Base-by-base conservation (phyloP, 23 red algal genomes). In the Gracilariopsis chorda region DNA sequence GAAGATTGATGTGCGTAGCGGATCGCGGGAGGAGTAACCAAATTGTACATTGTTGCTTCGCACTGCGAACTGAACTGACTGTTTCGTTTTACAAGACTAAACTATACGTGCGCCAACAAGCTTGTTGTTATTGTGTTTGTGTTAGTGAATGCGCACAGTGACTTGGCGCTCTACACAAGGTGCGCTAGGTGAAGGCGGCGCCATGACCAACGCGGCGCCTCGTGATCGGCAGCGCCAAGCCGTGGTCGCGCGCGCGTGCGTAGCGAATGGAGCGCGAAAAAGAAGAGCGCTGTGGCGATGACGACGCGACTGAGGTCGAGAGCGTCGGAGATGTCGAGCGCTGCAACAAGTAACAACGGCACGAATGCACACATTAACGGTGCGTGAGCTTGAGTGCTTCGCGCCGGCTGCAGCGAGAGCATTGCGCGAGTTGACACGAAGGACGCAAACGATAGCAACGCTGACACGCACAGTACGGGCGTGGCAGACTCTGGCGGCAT, bases 1-100 rank as follows among this genome's bases (percentile, higher is more conserved):
- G 42, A 88, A 88, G 39, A 27, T 61, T 73, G 37, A 28, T 29
- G 32, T 74, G 61, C 35, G 23, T 2, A 75, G 48, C 39, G 30
- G 29, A 28, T 74, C 67, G 42, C 45, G 61, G 21, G 83, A 88
- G 53, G 83, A 88, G 51, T 72, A 73, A 57, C 41, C 28, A 42
- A 10, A n/a, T n/a, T n/a, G n/a, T n/a, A n/a, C n/a, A n/a, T n/a
- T n/a, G n/a, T n/a, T n/a, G n/a, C n/a, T n/a, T n/a, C n/a, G 20
- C 33, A 13, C 21, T 70, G 21, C 24, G 24, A 10, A 17, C 43
- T 48, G n/a, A 48, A 37, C 12, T 17, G 45, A 45, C 6, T 37
- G 24, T 37, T 39, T 17, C 14, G 41, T 16, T 23, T 45, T 30
- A 10, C 32, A 19, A 45, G 47, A 20, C 25, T 1, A 36, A 28